These are phyloP conservation scores for Erigeron philadelphicus DNA, from an alignment of 140 eudicot genomes.

Conservation along the genomic window DNA sequence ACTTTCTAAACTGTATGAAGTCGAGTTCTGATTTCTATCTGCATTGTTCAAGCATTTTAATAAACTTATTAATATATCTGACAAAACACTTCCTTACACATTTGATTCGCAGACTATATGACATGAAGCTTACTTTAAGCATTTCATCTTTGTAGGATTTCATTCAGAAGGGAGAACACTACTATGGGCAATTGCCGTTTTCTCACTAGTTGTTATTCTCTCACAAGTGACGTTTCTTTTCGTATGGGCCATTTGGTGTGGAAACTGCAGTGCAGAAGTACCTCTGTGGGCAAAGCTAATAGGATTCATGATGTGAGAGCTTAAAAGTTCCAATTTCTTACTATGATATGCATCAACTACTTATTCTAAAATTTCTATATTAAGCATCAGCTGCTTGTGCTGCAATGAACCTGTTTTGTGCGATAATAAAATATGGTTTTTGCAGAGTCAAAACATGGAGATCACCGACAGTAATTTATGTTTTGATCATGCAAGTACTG, in stretches of 20 bases:
- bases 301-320: constrained; percentile 82
- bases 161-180: constrained; percentile 43
- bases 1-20: constrained; percentile 15
- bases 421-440: constrained; percentile 22
- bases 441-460: constrained; percentile 76
- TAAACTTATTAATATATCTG: constrained; percentile 6
- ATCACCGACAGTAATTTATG: constrained; percentile 59
- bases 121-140: constrained; percentile 20
- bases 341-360: neutral
- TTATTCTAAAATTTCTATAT: neutral
- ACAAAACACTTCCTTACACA: constrained; percentile 10
- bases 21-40: neutral
- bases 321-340: neutral
- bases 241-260: constrained; percentile 52
- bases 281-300: constrained; percentile 63
- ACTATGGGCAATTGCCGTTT: constrained; percentile 55
- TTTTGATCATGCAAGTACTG: constrained; percentile 57
- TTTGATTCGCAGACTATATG: constrained; percentile 8
- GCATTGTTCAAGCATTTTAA: constrained; percentile 14
- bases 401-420: constrained; percentile 1
- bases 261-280: constrained; percentile 48
- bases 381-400: neutral
- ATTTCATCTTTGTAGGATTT: constrained; percentile 48
- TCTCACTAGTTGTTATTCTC: constrained; percentile 49
- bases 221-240: constrained; percentile 56